Base-by-base conservation (phyloP, 768 basidiomycete species). In the Steccherinum ochraceum region DNA sequence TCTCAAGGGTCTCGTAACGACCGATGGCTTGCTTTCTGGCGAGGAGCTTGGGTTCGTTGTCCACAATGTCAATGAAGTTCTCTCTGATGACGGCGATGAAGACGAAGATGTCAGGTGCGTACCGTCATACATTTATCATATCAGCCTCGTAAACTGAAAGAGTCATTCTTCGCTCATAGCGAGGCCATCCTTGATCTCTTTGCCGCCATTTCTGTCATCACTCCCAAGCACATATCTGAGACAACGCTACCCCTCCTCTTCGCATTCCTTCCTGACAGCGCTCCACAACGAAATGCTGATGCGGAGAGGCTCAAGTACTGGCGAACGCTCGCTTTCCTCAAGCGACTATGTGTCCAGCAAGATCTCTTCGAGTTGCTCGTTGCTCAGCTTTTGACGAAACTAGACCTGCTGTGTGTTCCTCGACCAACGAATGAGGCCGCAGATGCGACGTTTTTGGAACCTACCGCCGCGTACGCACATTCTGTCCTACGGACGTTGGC, bases 281-380 rank as follows among this genome's bases (percentile, higher is more conserved):
- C 85, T 5, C 85, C 90, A 3, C 27, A 70, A 1, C 67, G 78
- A 18, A 73, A 80, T 4, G 82, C 79, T 12, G 66, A 68, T 2
- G 56, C 66, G 2, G 79, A 81, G 35, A 80, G 89, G n/a, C 69
- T 73, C 16, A 76, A 75, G 48, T 86, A 79, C 58, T 85, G 87
- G 74, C 78, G 79, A 30, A 76, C 78, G 35, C 76, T 98, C 49
- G 71, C 74, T 11, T 77, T 83, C 12, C 75, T 98, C 42, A 78
- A 80, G 48, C 76, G 73, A 12, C 75, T 99, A 12, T 96, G 90
- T 64, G 60, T 79, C 7, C 81, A 84, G 39, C 75, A 84, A 0
- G 72, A 79, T 12, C 75, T 98, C n/a, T 97, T 95, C 65, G 90
- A 91, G 61, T 83, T 75, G 3, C 75, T 98, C 23, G 81, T 91